Evolutionary conservation across 106 monocot genomes (phyloP).

Genomic region (Gastrodia elata): DNA sequence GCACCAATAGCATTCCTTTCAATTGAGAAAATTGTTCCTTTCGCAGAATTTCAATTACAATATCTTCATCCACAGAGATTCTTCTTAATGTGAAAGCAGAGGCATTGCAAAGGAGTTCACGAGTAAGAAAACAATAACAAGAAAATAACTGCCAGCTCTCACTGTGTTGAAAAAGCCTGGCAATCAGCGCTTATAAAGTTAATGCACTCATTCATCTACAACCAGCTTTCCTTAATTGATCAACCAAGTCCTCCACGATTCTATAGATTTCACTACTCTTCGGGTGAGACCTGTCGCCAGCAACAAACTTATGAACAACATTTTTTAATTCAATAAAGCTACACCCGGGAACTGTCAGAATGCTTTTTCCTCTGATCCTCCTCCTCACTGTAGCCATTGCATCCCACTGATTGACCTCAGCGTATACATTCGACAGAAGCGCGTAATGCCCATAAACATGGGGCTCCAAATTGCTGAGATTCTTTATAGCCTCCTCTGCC

Average conservation of each 20-base stretch:
- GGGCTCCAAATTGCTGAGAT: conserved; percentile 22
- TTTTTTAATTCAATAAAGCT: conserved; percentile 38
- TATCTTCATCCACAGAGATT: conserved; percentile 33
- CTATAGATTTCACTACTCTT: conserved; percentile 25
- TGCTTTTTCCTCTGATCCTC: conserved; percentile 17
- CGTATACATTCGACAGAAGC: conserved; percentile 43
- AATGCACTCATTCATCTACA: conserved; percentile 20
- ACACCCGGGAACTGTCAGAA: conserved; percentile 24
- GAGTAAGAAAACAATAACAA: no score
- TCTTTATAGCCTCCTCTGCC: conserved; percentile 25
- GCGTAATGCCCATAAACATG: conserved; percentile 34
- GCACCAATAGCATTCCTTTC: neutral
- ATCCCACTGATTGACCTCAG: conserved; percentile 28
- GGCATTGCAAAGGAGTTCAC: conserved; percentile 6
- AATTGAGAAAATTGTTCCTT: neutral
- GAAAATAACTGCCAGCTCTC: conserved; percentile 24
- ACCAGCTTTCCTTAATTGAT: conserved; percentile 14
- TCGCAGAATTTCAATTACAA: conserved; percentile 3
- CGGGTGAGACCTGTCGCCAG: conserved; percentile 27
- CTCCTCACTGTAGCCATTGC: conserved; percentile 24
- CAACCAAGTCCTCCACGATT: conserved; percentile 23
- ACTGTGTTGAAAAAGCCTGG: neutral
- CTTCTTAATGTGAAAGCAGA: conserved; percentile 20
- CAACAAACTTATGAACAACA: conserved; percentile 30
- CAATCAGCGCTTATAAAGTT: conserved; percentile 26